Percentiles rank a stretch among this genome's conserved stretches.
Conservation (phyloP, 1,139 yeast genomes). For the Candida smagusa region DNA sequence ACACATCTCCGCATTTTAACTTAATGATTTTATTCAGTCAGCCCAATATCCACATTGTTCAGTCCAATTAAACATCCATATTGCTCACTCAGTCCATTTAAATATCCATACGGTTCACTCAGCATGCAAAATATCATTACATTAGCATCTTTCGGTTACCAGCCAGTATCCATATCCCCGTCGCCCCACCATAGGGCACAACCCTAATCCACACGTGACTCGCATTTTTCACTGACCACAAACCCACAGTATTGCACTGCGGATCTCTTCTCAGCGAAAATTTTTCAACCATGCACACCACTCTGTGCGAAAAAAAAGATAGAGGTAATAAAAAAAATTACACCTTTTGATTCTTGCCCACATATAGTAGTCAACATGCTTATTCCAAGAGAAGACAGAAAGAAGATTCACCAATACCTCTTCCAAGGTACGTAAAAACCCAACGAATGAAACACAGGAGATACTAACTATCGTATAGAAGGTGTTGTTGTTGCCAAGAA, state of each 20-base stretch:
- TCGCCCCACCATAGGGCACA: too few species aligned
- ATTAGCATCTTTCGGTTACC: too few species aligned
- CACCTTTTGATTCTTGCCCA: slow-evolving; percentile 7
- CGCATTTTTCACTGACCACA: too few species aligned
- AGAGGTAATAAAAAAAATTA: slow-evolving; percentile 3
- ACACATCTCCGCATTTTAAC: too few species aligned
- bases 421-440: slow-evolving; percentile 81
- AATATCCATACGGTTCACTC: too few species aligned
- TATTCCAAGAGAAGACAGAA: slow-evolving; percentile 99
- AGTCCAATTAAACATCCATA: too few species aligned
- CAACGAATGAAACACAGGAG: neutral
- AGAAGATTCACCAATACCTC: slow-evolving; percentile 98
- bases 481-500: slow-evolving; percentile 99
- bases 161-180: too few species aligned
- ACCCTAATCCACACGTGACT: too few species aligned
- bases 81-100: too few species aligned
- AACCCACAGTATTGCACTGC: neutral
- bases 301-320: neutral
- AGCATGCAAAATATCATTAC: too few species aligned
- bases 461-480: slow-evolving; percentile 54
- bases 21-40: too few species aligned
- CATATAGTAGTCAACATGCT: slow-evolving; percentile 61
- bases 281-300: neutral
- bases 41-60: too few species aligned
- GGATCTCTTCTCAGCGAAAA: slow-evolving; percentile 1